Base-by-base conservation (phyloP, 257 asterid genomes). In the Fraxinus quadrangulata region DNA sequence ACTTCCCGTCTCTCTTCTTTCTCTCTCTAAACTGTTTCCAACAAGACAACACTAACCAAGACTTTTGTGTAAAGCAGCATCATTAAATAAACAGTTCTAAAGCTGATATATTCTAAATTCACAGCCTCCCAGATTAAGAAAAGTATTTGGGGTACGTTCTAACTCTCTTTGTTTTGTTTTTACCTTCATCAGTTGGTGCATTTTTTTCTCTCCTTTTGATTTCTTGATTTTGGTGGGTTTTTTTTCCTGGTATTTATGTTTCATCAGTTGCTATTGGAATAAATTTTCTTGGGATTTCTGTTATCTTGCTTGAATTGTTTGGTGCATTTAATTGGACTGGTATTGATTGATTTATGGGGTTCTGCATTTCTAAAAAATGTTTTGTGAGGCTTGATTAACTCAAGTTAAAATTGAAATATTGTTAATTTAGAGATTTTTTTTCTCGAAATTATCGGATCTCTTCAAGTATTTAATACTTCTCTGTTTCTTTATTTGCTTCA, bases 11-110 rank as follows among this genome's bases (percentile, higher is more conserved):
- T 74, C 75, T 74, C 70, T 14, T 77, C 42, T 67, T 63, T 12
- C 24, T 21, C 59, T 23, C 65, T 72, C 77, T 67, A 11, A 63
- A 26, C 69, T 69, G 79, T 79, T 70, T 72, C 65, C 40, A 75
- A 45, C 71, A 73, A 65, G 42, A 26, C 70, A 66, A 70, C 75
- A 74, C 66, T 73, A 77, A 61, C 71, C 47, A 34, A 83, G 73
- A 73, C 72, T 80, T 77, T 59, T 26, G 68, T 21, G 16, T 61
- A 61, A 65, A 68, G 81, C 80, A 37, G 67, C 79, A 23, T 36
- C 16, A 56, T 34, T 72, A 17, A n/a, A 72, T 67, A 65, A 21
- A 67, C 56, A 33, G 63, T 75, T 45, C 8, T 39, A 66, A 78
- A 68, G 70, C 77, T 76, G 59, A 19, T 80, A n/a, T 73, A 28